Evolutionary conservation across 2,329 filamentous ascomycete genomes (phyloP), one percentile per base, ranked within the genome.

Genomic region (Trichoderma gracile): DNA sequence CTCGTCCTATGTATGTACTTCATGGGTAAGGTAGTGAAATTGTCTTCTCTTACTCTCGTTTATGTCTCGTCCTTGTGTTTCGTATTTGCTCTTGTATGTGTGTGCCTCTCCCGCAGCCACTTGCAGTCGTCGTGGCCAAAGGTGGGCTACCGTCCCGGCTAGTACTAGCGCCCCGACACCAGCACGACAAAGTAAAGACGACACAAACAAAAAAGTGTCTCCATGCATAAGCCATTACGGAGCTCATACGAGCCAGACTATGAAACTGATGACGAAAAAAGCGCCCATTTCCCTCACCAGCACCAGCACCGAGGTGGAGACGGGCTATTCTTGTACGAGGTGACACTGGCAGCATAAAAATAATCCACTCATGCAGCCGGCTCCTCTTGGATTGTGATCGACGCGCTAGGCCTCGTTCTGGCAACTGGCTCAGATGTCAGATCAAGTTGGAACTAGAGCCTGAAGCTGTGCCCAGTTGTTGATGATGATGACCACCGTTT

Each of bases 341-440:
- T 61, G 49, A 49, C 50, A 50, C 33, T 30, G 25, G 43, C 12
- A 30, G 45, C 38, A 61, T 33, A 64, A 52, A 63, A 42, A 55
- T 47, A 65, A 65, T 60, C 63, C 55, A 65, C 56, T 60, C 56
- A 59, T 59, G 47, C 63, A 59, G 42, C 23, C 30, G 17, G 63
- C 61, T 64, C 43, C 52, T 56, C 60, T 64, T 57, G 61, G 61
- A 64, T 64, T 64, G 52, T 33, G 63, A 65, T 65, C 63, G 56
- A 59, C 63, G 63, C 55, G 21, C 45, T 58, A 53, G 49, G 56
- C 45, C 61, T 55, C 21, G 53, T 64, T 57, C 33, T 64, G 61
- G 43, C 52, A 47, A 64, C 33, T 50, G 45, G 45, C 30, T 27
- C 38, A 43, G 21, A 50, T 64, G 61, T 63, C 50, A 56, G 60